phyloP scores from a whole-genome alignment of 176 grass and related monocot genomes.

The Chrysopogon serrulatus region DNA sequence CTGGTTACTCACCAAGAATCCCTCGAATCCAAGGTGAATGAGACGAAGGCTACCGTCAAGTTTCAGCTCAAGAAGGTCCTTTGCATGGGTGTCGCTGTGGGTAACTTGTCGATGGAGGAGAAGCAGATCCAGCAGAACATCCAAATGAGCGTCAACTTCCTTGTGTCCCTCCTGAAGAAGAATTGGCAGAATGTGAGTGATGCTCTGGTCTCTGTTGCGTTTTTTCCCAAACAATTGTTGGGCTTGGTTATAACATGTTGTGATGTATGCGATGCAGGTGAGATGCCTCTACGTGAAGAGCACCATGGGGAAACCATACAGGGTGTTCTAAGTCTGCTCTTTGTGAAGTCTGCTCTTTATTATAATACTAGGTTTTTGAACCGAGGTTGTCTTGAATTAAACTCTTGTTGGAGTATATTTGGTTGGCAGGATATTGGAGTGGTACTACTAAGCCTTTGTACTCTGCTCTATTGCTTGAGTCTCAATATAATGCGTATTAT shows the following conservation, averaged over 20 bases:
- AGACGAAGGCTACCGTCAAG: conserved; percentile 84
- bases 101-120: conserved; percentile 86
- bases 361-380: not conserved
- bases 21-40: conserved; percentile 88
- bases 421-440: not conserved
- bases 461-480: too few relatives aligned
- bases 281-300: conserved; percentile 96
- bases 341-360: not conserved
- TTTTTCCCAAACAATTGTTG: not conserved
- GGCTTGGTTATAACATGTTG: not conserved
- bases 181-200: conserved; percentile 95
- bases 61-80: conserved; percentile 98
- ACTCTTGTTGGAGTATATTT: not conserved
- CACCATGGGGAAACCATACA: conserved; percentile 89
- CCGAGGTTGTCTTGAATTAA: not conserved
- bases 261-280: conserved; percentile 47
- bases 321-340: conserved; percentile 61
- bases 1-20: conserved; percentile 85
- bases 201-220: not conserved
- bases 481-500: too few relatives aligned
- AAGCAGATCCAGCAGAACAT: conserved; percentile 96
- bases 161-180: conserved; percentile 92
- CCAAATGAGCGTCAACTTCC: conserved; percentile 96
- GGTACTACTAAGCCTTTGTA: not conserved
- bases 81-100: conserved; percentile 96